Base-by-base conservation (phyloP, 139 green algal genomes). In the Edaphochlamys debaryana region DNA sequence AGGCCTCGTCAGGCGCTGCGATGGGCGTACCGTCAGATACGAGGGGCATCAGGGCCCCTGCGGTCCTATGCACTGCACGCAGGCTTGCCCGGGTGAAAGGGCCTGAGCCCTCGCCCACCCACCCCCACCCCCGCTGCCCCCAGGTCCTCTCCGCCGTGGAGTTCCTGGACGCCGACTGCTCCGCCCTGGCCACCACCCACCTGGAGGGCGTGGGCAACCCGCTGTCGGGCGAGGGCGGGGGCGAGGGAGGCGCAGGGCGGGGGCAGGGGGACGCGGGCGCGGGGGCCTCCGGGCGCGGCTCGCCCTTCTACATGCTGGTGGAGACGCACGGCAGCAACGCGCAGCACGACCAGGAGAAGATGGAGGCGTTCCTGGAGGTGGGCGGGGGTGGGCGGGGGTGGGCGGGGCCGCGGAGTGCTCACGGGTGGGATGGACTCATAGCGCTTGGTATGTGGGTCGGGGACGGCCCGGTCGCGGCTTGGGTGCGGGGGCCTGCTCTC, bases 291-390 rank as follows among this genome's bases (percentile, higher is more conserved):
- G 25, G 36, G n/a, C 38, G 80, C 29, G 5, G 13, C 25, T 58
- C n/a, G 0, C 89, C 93, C 25, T 97, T 99, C 58, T 98, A 98
- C 84, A 84, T 98, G 78, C 71, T 99, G 36, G 82, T 99, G 3
- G 97, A 99, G 89, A 98, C 95, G 1, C 91, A 92, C 32, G 95
- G 96, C 69, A 97, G 92, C 88, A 84, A 92, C 42, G 71, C 72
- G 11, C 86, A 62, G 32, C 95, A 98, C 67, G 95, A 99, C 77
- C 69, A 73, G 48, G 80, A 92, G 30, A 98, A 97, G 91, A 79
- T 98, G 78, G 89, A 96, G 67, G 56, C 32, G 0, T 97, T 98
- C 67, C 71, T 98, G 54, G 93, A 96, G 86, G 89, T 92, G 80
- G 70, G 25, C 36, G 38, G 62, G 37, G 52, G 29, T 67, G 30